phyloP scores from a whole-genome alignment of 2,329 filamentous ascomycete species.

The Phialophora verrucosa region DNA sequence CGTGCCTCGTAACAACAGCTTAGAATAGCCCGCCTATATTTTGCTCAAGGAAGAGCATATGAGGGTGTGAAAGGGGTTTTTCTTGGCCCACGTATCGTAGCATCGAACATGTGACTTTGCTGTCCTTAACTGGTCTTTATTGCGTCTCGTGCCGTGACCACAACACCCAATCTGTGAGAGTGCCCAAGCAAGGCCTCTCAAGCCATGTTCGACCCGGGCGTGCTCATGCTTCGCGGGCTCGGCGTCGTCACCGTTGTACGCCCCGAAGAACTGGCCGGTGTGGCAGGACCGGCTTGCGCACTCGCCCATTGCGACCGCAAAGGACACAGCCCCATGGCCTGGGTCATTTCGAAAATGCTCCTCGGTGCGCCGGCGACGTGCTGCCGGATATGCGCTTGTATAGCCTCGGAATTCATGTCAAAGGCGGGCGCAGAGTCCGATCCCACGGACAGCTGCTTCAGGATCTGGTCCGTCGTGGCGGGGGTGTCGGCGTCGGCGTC shows the following conservation, averaged over 20 bases:
- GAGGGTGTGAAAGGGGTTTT: not conserved
- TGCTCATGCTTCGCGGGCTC: not conserved
- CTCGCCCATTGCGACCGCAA: constrained; percentile 20
- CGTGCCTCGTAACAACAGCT: no score
- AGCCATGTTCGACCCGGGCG: not conserved
- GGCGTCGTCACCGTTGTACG: not conserved
- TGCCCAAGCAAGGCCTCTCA: not conserved
- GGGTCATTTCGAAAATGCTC: constrained; percentile 24
- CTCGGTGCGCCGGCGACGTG: constrained; percentile 30
- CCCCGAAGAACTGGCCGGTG: not conserved
- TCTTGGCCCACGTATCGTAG: not conserved
- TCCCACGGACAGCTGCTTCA: not conserved
- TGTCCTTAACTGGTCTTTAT: not conserved
- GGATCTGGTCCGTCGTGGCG: constrained; percentile 2
- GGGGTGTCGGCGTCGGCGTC: not conserved
- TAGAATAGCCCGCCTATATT: no score
- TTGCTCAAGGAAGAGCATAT: not conserved
- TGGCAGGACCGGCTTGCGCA: not conserved
- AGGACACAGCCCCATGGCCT: constrained; percentile 30
- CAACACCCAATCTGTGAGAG: not conserved
- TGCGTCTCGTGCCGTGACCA: not conserved
- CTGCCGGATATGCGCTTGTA: constrained; percentile 17
- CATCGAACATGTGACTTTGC: not conserved
- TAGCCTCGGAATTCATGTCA: constrained; percentile 7
- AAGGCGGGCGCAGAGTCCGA: not conserved